Conservation (phyloP, 371 early-diverging fungal species). For the Zancudomyces culisetae region DNA sequence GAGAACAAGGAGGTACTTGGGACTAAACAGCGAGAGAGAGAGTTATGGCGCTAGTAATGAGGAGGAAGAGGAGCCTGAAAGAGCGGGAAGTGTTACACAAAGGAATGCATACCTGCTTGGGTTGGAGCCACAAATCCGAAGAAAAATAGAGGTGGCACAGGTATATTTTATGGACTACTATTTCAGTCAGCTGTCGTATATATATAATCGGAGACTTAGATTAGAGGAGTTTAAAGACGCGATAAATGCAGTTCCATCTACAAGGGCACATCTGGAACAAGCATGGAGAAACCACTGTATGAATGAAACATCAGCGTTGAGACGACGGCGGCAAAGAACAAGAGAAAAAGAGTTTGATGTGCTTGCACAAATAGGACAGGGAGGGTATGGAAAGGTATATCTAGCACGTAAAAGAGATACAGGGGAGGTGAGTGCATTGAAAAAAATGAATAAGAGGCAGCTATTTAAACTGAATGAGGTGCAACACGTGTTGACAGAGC, state of each 20-base stretch:
- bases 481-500: conserved; percentile 48
- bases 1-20: background rate
- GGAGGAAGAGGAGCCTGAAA: background rate
- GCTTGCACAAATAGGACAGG: conserved; percentile 63
- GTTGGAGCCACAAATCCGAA: conserved; percentile 21
- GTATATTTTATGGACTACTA: conserved; percentile 56
- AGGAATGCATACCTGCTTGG: conserved; percentile 22
- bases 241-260: conserved; percentile 15
- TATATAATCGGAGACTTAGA: conserved; percentile 38
- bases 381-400: conserved; percentile 62
- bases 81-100: conserved; percentile 9
- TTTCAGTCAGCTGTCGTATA: conserved; percentile 46
- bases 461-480: conserved; percentile 35
- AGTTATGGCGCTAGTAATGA: background rate
- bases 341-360: conserved; percentile 43
- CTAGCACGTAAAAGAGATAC: conserved; percentile 40
- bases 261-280: conserved; percentile 21
- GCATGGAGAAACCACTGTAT: conserved; percentile 31
- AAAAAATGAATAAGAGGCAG: conserved; percentile 43
- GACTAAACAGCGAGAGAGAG: background rate
- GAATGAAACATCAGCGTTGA: conserved; percentile 33
- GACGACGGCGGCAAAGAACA: conserved; percentile 41
- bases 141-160: conserved; percentile 25
- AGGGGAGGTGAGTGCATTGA: conserved; percentile 39
- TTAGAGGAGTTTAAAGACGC: conserved; percentile 31